These are phyloP conservation scores for Paramyrothecium roridum DNA, from an alignment of 2,329 filamentous ascomycete species.

Conservation along the genomic window DNA sequence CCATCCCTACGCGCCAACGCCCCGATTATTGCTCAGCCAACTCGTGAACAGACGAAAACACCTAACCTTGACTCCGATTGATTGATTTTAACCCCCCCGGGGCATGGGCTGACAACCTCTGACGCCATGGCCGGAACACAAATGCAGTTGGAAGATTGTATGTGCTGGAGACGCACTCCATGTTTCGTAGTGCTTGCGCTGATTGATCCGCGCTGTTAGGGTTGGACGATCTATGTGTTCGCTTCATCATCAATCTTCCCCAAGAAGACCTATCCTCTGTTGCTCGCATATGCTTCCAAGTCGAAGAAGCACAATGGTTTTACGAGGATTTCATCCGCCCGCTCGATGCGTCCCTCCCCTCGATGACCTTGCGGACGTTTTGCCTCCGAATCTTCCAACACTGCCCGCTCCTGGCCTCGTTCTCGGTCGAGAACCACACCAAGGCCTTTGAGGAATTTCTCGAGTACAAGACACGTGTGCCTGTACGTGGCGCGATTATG, in stretches of 20 bases:
- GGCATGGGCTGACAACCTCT: conserved; percentile 28
- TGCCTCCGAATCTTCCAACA: conserved; percentile 90
- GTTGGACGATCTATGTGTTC: conserved; percentile 96
- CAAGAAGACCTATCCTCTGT: conserved; percentile 86
- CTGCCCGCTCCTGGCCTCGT: conserved; percentile 81
- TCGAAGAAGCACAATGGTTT: conserved; percentile 99
- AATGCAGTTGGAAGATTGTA: conserved; percentile 90
- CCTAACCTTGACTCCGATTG: not conserved
- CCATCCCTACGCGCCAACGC: conserved; percentile 8
- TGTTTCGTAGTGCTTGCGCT: conserved; percentile 10
- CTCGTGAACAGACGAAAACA: conserved; percentile 20
- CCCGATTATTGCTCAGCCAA: conserved; percentile 25
- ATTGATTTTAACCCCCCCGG: conserved; percentile 5
- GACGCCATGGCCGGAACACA: conserved; percentile 70
- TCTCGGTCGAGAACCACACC: conserved; percentile 73
- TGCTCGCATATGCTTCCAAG: conserved; percentile 94
- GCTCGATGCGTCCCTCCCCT: conserved; percentile 78
- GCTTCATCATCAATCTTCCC: conserved; percentile 96
- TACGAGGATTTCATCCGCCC: conserved; percentile 99
- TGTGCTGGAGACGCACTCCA: conserved; percentile 19
- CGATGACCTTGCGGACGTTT: conserved; percentile 80
- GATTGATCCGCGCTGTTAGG: conserved; percentile 45
- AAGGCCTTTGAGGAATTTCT: conserved; percentile 89
- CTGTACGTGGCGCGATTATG: conserved; percentile 90
- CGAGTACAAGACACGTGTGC: conserved; percentile 90